phyloP scores from a whole-genome alignment of 2,329 filamentous ascomycete genomes.

The Aspergillus bombycis region DNA sequence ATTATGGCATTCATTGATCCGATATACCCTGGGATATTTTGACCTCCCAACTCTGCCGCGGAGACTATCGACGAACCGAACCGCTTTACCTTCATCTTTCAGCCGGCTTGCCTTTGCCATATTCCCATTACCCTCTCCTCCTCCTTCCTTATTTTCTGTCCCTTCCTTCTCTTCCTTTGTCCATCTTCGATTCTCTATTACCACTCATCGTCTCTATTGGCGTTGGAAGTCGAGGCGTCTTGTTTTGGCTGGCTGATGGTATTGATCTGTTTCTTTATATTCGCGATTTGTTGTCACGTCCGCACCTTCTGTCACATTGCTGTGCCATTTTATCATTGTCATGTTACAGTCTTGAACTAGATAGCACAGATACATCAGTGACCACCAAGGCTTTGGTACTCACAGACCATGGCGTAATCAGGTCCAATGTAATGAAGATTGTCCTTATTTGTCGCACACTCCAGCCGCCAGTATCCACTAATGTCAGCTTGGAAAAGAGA shows the following conservation, averaged over 20 bases:
- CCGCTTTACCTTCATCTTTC: slow-evolving; percentile 13
- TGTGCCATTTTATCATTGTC: slow-evolving; percentile 8
- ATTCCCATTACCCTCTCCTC: neutral
- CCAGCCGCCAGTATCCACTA: neutral
- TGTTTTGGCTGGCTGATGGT: slow-evolving; percentile 40
- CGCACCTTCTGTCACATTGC: slow-evolving; percentile 13
- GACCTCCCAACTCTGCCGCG: slow-evolving; percentile 9
- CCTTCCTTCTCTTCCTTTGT: slow-evolving; percentile 19
- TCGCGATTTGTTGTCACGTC: slow-evolving; percentile 30
- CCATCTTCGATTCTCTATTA: slow-evolving; percentile 29
- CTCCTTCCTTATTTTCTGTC: slow-evolving; percentile 11
- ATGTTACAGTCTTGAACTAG: slow-evolving; percentile 21
- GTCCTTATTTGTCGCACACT: neutral
- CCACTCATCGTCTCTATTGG: slow-evolving; percentile 39
- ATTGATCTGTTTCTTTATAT: slow-evolving; percentile 23
- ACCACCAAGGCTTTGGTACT: slow-evolving; percentile 17
- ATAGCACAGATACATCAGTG: slow-evolving; percentile 29
- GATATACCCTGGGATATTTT: slow-evolving; percentile 13
- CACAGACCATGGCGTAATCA: neutral
- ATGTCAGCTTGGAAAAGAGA: neutral
- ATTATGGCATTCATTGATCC: slow-evolving; percentile 11
- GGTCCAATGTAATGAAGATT: neutral
- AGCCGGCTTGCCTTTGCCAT: slow-evolving; percentile 10
- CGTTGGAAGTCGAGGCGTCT: slow-evolving; percentile 45
- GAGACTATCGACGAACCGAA: slow-evolving; percentile 9